Conservation (phyloP, 352 stramenopile species). For the Globisporangium solare region DNA sequence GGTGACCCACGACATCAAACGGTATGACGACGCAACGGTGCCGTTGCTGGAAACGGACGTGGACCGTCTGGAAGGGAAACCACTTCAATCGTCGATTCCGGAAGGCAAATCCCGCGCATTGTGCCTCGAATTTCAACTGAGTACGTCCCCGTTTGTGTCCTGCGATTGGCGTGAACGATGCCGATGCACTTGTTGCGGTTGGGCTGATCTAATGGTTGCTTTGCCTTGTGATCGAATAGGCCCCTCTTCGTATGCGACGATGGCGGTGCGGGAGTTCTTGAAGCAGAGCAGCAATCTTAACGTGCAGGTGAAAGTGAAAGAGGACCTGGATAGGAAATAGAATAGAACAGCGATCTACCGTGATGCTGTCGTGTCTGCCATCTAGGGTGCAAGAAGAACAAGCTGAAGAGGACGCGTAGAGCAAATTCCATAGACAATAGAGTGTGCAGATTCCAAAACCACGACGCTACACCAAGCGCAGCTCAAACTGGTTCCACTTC, state of each 20-base stretch:
- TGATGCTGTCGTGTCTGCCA: too few relatives aligned
- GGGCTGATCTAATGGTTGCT: too few relatives aligned
- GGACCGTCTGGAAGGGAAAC: constrained; percentile 45
- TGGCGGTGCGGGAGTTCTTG: constrained; percentile 94
- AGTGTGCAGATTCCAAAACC: too few relatives aligned
- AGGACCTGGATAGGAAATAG: constrained; percentile 13
- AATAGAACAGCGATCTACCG: too few relatives aligned
- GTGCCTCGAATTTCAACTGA: constrained; percentile 79
- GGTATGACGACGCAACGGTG: constrained; percentile 90
- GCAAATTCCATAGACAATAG: too few relatives aligned
- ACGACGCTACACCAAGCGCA: too few relatives aligned
- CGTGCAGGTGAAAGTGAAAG: constrained; percentile 44
- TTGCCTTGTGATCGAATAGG: constrained; percentile 45
- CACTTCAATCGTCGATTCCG: constrained; percentile 42
- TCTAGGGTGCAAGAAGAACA: too few relatives aligned
- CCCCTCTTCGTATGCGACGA: constrained; percentile 88
- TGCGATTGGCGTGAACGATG: neutral
- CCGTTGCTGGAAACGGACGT: constrained; percentile 94
- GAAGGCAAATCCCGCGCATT: constrained; percentile 57
- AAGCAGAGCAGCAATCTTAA: constrained; percentile 89
- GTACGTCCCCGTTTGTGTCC: constrained; percentile 18
- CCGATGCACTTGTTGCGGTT: too few relatives aligned
- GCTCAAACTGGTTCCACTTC: too few relatives aligned
- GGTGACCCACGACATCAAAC: constrained; percentile 89
- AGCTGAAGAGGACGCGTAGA: too few relatives aligned